Percentiles rank a stretch among this genome's conserved stretches.
Conservation (phyloP, 106 monocot genomes). For the Dendrobium officinale region DNA sequence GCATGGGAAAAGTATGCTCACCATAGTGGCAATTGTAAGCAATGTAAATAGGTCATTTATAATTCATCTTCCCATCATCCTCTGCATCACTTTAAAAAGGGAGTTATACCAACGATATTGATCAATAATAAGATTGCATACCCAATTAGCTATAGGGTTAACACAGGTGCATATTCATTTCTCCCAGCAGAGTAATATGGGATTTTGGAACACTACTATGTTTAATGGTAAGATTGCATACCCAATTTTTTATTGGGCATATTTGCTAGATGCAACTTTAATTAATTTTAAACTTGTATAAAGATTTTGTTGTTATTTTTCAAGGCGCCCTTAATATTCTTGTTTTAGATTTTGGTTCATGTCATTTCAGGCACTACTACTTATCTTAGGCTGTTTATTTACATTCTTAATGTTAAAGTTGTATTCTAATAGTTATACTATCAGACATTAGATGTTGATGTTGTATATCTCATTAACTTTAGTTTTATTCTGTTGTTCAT, state of each 20-base stretch:
- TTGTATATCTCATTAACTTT: background rate
- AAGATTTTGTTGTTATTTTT: background rate
- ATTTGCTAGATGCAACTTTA: background rate
- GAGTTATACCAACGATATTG: too few relatives aligned
- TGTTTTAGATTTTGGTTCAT: background rate
- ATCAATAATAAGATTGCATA: too few relatives aligned
- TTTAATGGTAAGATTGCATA: background rate
- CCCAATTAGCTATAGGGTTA: too few relatives aligned
- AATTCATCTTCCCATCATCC: too few relatives aligned
- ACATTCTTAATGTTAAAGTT: background rate
- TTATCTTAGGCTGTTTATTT: background rate
- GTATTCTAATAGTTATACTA: background rate
- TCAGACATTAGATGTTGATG: background rate
- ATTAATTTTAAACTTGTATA: background rate
- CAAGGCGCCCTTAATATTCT: background rate
- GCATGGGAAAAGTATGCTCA: too few relatives aligned
- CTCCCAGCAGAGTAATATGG: too few relatives aligned
- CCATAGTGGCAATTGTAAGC: too few relatives aligned
- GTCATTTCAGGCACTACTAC: background rate
- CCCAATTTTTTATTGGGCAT: background rate
- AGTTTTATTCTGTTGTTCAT: background rate
- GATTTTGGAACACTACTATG: background rate
- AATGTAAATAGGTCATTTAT: too few relatives aligned
- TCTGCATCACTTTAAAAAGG: too few relatives aligned
- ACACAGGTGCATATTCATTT: too few relatives aligned